phyloP scores from a whole-genome alignment of 352 stramenopile species.

The Elongisporangium prolatum region DNA sequence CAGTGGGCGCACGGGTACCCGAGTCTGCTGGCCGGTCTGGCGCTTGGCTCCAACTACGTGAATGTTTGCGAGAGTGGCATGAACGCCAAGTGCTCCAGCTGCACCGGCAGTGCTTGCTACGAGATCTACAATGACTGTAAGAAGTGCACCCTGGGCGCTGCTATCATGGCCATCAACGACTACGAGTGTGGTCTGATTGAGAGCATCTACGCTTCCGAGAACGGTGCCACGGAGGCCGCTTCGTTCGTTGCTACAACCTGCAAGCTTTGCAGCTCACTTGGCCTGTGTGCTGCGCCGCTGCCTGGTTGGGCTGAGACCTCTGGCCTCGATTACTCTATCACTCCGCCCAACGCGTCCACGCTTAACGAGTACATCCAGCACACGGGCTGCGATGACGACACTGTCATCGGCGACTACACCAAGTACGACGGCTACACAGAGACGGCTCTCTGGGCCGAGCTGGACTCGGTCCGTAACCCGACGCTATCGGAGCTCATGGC shows the following conservation, averaged over 20 bases:
- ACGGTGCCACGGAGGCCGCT: slow-evolving; percentile 26
- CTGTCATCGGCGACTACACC: slow-evolving; percentile 48
- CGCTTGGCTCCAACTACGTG: slow-evolving; percentile 41
- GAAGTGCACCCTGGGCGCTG: slow-evolving; percentile 27
- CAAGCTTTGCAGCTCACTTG: slow-evolving; percentile 25
- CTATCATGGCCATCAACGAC: slow-evolving; percentile 38
- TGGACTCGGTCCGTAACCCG: slow-evolving; percentile 40
- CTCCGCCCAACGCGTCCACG: slow-evolving; percentile 13
- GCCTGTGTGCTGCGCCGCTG: slow-evolving; percentile 50
- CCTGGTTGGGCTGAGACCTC: slow-evolving; percentile 48
- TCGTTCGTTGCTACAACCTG: slow-evolving; percentile 32
- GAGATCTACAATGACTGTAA: slow-evolving; percentile 41
- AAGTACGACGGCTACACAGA: slow-evolving; percentile 38
- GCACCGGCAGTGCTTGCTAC: slow-evolving; percentile 26
- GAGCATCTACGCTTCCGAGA: slow-evolving; percentile 31
- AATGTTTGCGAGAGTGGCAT: slow-evolving; percentile 27
- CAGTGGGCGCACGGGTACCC: slow-evolving; percentile 51
- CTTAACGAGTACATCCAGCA: slow-evolving; percentile 37
- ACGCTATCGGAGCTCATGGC: slow-evolving; percentile 37
- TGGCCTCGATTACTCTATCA: slow-evolving; percentile 41
- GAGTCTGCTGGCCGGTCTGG: slow-evolving; percentile 44
- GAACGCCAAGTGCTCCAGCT: slow-evolving; percentile 41
- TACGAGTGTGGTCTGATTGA: slow-evolving; percentile 36
- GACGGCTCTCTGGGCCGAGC: slow-evolving; percentile 34
- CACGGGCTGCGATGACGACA: slow-evolving; percentile 53